Base-by-base conservation (phyloP, 768 basidiomycete genomes). In the Kwoniella sp. region DNA sequence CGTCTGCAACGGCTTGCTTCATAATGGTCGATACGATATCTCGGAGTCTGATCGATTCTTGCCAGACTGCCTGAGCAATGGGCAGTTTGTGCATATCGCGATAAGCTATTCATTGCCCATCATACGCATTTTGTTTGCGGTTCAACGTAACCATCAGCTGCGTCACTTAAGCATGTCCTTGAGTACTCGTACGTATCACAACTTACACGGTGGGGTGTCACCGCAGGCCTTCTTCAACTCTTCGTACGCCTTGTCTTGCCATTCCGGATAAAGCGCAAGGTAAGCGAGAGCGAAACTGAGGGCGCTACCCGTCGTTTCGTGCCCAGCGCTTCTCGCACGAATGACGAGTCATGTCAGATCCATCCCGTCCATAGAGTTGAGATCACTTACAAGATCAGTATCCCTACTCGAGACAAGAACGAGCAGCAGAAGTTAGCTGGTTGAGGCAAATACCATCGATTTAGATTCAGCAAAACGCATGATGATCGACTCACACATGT, bases 231-330 rank as follows among this genome's bases (percentile, higher is more conserved):
- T 29, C 4, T 22, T 25, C 22, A 74, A 51, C 53, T 78, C 72
- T 27, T 73, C 48, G 56, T 60, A 65, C 19, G 78, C 33, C 49
- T 59, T 63, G 15, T 78, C 73, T 60, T 79, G 78, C 49, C 65
- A 64, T 15, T 73, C 67, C 4, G 75, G 78, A 50, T 78, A 64
- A 1, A 73, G 37, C 0, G 77, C 73, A 7, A 79, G 69, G 50
- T 70, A 73, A 19, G 68, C 73, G 13, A 77, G 59, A 21, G 72
- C 58, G 30, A 73, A 76, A 15, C 67, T 55, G 25, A 79, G 63
- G 8, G 71, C 68, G 55, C 78, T 68, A 7, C 68, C 73, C 2
- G 71, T 65, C 8, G 78, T 79, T 46, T 76, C 77, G 49, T 75
- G 76, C 21, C 76, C 76, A 7, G 76, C 76, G 22, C 74, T 76